These are phyloP conservation scores for Eucalyptus cloeziana DNA, from an alignment of 345 rosid species.

Conservation along the genomic window DNA sequence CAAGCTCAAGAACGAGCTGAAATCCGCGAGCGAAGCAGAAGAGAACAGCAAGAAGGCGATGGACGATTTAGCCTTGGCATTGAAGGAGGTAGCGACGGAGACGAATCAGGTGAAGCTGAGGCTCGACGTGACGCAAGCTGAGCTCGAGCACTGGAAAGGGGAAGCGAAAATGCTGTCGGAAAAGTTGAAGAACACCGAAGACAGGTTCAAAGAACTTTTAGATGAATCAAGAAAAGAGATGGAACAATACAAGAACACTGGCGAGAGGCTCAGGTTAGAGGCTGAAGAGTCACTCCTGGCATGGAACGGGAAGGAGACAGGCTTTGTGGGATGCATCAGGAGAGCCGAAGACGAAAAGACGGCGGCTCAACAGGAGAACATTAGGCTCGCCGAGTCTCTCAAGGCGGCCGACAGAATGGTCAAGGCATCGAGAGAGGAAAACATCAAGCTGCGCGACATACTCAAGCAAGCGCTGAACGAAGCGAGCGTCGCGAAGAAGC, in stretches of 20 bases:
- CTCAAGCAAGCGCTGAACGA: slow-evolving; percentile 85
- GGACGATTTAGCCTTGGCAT: slow-evolving; percentile 75
- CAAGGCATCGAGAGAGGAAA: slow-evolving; percentile 48
- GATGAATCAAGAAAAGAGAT: slow-evolving; percentile 42
- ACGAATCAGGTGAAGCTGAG: slow-evolving; percentile 37
- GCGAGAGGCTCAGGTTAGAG: slow-evolving; percentile 56
- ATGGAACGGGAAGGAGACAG: slow-evolving; percentile 76
- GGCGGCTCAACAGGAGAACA: slow-evolving; percentile 33
- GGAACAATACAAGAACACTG: slow-evolving; percentile 37
- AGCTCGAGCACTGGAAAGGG: slow-evolving; percentile 20
- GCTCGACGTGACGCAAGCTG: slow-evolving; percentile 18
- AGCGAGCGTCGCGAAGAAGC: slow-evolving; percentile 87
- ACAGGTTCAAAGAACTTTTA: slow-evolving; percentile 1
- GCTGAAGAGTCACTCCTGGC: slow-evolving; percentile 70
- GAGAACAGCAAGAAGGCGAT: slow-evolving; percentile 71
- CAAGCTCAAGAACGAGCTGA: slow-evolving; percentile 31
- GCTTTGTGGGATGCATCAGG: slow-evolving; percentile 52
- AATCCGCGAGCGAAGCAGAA: slow-evolving; percentile 44
- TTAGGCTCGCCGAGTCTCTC: slow-evolving; percentile 30
- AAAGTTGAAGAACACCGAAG: slow-evolving; percentile 16
- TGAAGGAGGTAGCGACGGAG: slow-evolving; percentile 72
- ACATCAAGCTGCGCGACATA: slow-evolving; percentile 51
- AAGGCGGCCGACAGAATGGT: slow-evolving; percentile 24
- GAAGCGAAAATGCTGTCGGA: slow-evolving; percentile 22
- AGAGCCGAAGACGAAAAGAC: slow-evolving; percentile 66